Conservation (phyloP, 2,329 filamentous ascomycete genomes). For the Chaetomiaceae sp. region DNA sequence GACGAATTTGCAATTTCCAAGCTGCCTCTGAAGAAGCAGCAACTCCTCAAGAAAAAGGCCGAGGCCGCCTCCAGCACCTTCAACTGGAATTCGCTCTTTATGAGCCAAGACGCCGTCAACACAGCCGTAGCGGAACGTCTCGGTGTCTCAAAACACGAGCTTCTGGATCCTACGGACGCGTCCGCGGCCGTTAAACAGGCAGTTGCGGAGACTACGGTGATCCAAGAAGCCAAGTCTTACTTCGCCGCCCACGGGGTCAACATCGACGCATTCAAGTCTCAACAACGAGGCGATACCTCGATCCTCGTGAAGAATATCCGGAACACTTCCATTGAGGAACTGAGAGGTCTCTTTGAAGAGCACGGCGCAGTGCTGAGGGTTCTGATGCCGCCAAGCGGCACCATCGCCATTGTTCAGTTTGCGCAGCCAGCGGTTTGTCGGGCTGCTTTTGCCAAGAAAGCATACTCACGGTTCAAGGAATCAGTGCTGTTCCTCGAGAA, state of each 20-base stretch:
- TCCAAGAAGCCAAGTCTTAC: conserved; percentile 92
- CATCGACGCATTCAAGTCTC: conserved; percentile 82
- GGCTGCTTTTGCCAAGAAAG: conserved; percentile 75
- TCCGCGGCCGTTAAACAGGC: conserved; percentile 96
- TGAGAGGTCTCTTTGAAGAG: conserved; percentile 77
- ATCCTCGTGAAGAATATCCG: conserved; percentile 96
- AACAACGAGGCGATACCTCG: conserved; percentile 76
- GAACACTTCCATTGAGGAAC: conserved; percentile 72
- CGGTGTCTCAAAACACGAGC: conserved; percentile 82
- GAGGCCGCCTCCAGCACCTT: conserved; percentile 75
- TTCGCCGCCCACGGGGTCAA: conserved; percentile 85
- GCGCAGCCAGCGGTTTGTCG: conserved; percentile 72
- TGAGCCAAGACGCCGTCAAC: conserved; percentile 95
- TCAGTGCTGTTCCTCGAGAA: conserved; percentile 92
- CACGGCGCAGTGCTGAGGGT: conserved; percentile 77
- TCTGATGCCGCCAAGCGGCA: conserved; percentile 87
- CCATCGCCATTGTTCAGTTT: conserved; percentile 91
- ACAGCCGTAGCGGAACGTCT: conserved; percentile 80
- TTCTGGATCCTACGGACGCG: conserved; percentile 91
- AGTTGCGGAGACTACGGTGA: conserved; percentile 90
- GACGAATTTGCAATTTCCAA: conserved; percentile 90
- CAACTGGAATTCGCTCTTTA: conserved; percentile 99
- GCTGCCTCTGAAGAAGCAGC: conserved; percentile 89
- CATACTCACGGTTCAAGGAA: conserved; percentile 87
- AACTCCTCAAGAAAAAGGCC: conserved; percentile 78